Evolutionary conservation across 768 basidiomycete genomes (phyloP), one percentile per base, ranked within the genome.

Genomic region (Boletales sp.): DNA sequence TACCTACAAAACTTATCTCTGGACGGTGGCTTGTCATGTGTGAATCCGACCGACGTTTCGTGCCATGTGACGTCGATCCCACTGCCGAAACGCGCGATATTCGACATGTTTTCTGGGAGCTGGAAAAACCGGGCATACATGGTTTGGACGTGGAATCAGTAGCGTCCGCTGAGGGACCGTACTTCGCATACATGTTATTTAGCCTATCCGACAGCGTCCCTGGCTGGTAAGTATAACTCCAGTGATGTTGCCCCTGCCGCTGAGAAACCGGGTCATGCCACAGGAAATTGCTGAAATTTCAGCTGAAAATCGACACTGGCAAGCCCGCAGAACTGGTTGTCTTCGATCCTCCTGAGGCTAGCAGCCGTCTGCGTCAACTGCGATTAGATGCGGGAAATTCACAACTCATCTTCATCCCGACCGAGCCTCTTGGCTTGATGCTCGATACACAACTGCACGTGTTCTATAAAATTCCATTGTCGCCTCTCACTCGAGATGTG

Each of bases 21-120:
- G 55, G 55, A 31, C 40, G 46, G 8, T 56, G 55, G 48, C 1
- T 56, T 6, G 4, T 51, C 13, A 5, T 4, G 3, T 45, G 17
- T 14, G 40, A 46, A 18, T 3, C 3, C 4, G 1, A 0, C 0
- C 11, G 18, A 11, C 25, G 30, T 17, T 41, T 54, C 10, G 39
- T 58, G 18, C 18, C 45, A 2, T 12, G 48, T 3, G 52, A 49
- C 9, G 14, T 18, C 17, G 7, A 46, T 4, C 19, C 46, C 8
- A 17, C 6, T 15, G 13, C 17, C 8, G n/a, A 13, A 4, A 19
- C 5, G 5, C 36, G 31, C 7, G 6, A 13, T 8, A 33, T 34
- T 1, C 15, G 30, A 8, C 47, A 33, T 9, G 28, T 49, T 21
- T 15, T 53, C 7, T 49, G 44, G 50, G 25, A 45, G 25, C 0